phyloP scores from a whole-genome alignment of 441 rosid species.

The Adansonia grandidieri region DNA sequence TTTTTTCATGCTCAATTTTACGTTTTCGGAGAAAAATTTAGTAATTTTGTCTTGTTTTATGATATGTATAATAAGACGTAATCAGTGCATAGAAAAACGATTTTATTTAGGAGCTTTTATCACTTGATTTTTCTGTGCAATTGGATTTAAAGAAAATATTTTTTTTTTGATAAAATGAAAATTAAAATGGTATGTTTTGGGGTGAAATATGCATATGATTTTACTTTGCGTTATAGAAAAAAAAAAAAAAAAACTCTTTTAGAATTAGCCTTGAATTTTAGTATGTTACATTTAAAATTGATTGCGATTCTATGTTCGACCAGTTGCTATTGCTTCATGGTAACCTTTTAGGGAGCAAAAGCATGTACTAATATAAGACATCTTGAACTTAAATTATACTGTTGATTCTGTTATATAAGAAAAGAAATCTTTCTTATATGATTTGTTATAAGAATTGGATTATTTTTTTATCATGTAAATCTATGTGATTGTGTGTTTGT shows the following conservation, averaged over 20 bases:
- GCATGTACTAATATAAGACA: not conserved
- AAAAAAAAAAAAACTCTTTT: not conserved
- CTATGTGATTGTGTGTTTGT: not conserved
- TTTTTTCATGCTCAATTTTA: not conserved
- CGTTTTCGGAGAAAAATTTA: not conserved
- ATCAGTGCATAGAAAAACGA: not conserved
- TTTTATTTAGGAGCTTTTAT: not conserved
- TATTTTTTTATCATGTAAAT: not conserved
- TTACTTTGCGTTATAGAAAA: not conserved
- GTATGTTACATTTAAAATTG: not conserved
- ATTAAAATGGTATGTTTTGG: not conserved
- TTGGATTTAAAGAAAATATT: not conserved
- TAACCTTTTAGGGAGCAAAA: not conserved
- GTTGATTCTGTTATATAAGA: not conserved
- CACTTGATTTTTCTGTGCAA: conserved; percentile 5
- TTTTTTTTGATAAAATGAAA: not conserved
- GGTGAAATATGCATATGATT: not conserved
- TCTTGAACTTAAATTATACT: not conserved
- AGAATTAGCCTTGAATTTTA: not conserved
- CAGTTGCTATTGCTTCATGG: not conserved
- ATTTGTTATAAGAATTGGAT: not conserved
- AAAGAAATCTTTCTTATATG: not conserved
- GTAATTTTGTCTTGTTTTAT: not conserved
- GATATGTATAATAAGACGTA: not conserved
- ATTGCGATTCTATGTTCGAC: not conserved